Base-by-base conservation (phyloP, 2,329 filamentous ascomycete species). In the Sporothrix brunneoviolacea region DNA sequence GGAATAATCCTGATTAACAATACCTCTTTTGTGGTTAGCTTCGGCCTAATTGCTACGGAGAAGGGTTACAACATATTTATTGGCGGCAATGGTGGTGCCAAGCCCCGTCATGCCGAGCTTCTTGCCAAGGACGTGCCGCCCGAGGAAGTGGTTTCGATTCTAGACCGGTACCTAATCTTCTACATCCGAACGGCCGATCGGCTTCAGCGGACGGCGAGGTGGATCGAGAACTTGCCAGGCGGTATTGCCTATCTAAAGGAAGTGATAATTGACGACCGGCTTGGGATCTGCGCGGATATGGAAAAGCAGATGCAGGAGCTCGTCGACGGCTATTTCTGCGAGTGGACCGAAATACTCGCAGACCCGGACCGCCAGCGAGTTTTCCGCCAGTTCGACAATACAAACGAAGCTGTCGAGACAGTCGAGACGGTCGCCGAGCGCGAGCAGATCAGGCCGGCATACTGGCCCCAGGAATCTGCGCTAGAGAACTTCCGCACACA, bases 21-120 rank as follows among this genome's bases (percentile, higher is more conserved):
- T n/a, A n/a, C n/a, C n/a, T n/a, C n/a, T 19, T 19, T 38, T 38
- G n/a, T 18, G 16, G 16, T 16, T 16, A 86, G 83, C 62, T 95
- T 95, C 59, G 90, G 90, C 19, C 80, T 95, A 43, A 95, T 95
- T 52, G 89, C 90, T 13, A 94, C 88, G 0, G 89, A 95, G 55
- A 95, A 93, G 61, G 90, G 90, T 27, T 95, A 88, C 78, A 95
- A 95, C 68, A 83, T 95, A 65, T 95, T 90, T 59, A 88, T 95
- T 1, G 90, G 79, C 30, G 90, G 90, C 42, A 95, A 95, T 63
- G 90, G 90, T 47, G 90, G 91, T 53, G 88, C 88, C 15, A 91
- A 88, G 58, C 90, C 90, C 4, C 75, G 79, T 33, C 90, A 95
- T 64, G 82, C 84, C 1, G 88, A 94, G 60, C 75, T 95, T 2